Percentiles rank a stretch among this genome's conserved stretches.
These are phyloP conservation scores for Tolypocladium album DNA, from an alignment of 2,329 filamentous ascomycete genomes.

Conservation along the genomic window DNA sequence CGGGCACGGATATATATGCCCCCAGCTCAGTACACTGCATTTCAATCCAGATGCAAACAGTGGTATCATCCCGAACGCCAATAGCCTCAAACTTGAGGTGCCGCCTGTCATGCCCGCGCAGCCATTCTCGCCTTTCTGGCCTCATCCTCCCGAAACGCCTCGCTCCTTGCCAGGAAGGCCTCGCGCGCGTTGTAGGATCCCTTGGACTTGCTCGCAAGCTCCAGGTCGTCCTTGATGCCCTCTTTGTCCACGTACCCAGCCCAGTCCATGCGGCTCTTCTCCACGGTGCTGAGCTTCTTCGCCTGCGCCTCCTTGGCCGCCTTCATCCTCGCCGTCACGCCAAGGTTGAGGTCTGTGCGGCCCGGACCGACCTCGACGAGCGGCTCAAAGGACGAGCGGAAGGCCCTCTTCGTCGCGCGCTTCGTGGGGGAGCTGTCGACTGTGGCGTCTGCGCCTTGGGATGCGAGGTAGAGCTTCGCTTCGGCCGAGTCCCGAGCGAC, in stretches of 20 bases:
- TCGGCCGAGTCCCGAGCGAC: slow-evolving; percentile 56
- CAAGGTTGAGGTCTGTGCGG: slow-evolving; percentile 48
- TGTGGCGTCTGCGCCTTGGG: slow-evolving; percentile 23
- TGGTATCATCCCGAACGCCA: not conserved
- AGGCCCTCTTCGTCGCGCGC: slow-evolving; percentile 41
- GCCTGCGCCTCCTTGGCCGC: slow-evolving; percentile 39
- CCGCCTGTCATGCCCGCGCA: slow-evolving; percentile 15
- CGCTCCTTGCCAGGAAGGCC: slow-evolving; percentile 56
- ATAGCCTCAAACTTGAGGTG: not conserved
- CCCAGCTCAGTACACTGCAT: not conserved
- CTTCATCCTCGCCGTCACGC: slow-evolving; percentile 36
- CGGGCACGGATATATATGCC: too few relatives aligned
- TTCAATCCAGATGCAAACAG: not conserved
- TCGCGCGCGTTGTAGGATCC: slow-evolving; percentile 50
- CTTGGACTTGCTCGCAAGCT: slow-evolving; percentile 54
- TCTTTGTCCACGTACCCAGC: slow-evolving; percentile 61
- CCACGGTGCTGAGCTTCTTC: slow-evolving; percentile 59
- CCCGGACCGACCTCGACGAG: slow-evolving; percentile 28
- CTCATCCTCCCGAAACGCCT: slow-evolving; percentile 51
- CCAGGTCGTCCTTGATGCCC: slow-evolving; percentile 58
- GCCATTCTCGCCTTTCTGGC: slow-evolving; percentile 42
- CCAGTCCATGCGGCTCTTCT: slow-evolving; percentile 67
- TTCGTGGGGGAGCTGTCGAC: slow-evolving; percentile 22
- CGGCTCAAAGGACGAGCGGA: slow-evolving; percentile 54
- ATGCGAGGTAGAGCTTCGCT: slow-evolving; percentile 51